Evolutionary conservation across 1,284 basidiomycete species (phyloP).

Genomic region (Wolfiporia cocos): DNA sequence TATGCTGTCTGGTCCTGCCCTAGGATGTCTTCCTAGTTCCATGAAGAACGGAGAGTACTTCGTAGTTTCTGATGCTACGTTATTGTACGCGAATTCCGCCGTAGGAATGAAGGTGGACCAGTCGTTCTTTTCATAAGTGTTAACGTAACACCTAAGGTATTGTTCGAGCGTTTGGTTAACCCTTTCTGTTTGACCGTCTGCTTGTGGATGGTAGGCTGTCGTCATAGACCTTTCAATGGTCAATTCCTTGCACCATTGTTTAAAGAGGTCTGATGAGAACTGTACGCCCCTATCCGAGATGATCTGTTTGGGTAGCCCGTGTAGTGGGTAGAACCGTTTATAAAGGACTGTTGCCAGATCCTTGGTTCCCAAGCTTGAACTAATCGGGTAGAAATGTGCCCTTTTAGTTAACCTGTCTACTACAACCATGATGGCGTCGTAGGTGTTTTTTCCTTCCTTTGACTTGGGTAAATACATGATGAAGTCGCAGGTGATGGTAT

Average conservation of each 20-base stretch:
- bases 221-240: conserved; percentile 12
- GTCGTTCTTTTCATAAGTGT: conserved; percentile 15
- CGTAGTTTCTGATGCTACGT: not conserved
- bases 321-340: conserved; percentile 26
- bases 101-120: not conserved
- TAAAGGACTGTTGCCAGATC: conserved; percentile 21
- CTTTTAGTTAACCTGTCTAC: conserved; percentile 14
- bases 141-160: conserved; percentile 34
- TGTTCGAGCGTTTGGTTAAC: conserved; percentile 28
- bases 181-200: conserved; percentile 32
- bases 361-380: conserved; percentile 19
- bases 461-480: conserved; percentile 30
- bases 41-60: not conserved
- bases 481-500: conserved; percentile 30
- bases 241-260: conserved; percentile 25
- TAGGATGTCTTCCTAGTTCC: not conserved
- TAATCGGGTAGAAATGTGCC: conserved; percentile 26
- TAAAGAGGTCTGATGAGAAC: conserved; percentile 40
- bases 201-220: conserved; percentile 31
- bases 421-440: conserved; percentile 32
- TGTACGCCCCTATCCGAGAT: conserved; percentile 29
- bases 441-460: conserved; percentile 18
- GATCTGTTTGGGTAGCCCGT: conserved; percentile 28
- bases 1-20: not conserved
- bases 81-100: not conserved